Conservation (phyloP, 352 stramenopile species). For the Nothophytophthora sp. region DNA sequence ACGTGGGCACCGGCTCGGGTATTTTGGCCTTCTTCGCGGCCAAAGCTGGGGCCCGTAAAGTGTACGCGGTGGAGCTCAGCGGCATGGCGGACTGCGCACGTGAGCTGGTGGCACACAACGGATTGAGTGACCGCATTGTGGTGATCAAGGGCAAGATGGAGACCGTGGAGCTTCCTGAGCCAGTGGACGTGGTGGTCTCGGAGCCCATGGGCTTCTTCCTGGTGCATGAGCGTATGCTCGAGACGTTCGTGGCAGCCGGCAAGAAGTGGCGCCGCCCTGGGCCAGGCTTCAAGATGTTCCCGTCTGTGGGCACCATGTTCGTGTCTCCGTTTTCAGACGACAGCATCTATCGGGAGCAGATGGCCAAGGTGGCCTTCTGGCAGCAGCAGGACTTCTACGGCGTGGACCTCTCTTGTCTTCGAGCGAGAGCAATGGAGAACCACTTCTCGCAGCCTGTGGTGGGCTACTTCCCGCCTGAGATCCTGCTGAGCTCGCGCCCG, state of each 20-base stretch:
- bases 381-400: slow-evolving; percentile 97
- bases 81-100: slow-evolving; percentile 98
- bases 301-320: slow-evolving; percentile 97
- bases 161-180: slow-evolving; percentile 96
- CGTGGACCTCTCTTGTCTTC: slow-evolving; percentile 94
- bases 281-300: slow-evolving; percentile 94
- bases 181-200: slow-evolving; percentile 99
- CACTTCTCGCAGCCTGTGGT: slow-evolving; percentile 97
- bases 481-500: slow-evolving; percentile 61
- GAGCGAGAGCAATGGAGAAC: slow-evolving; percentile 94
- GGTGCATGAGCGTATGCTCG: slow-evolving; percentile 99
- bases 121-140: slow-evolving; percentile 95
- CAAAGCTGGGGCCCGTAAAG: slow-evolving; percentile 97
- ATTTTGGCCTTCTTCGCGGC: slow-evolving; percentile 99
- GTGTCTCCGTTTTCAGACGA: slow-evolving; percentile 96
- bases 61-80: slow-evolving; percentile 97
- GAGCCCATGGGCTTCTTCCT: slow-evolving; percentile 99
- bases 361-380: slow-evolving; percentile 94
- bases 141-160: slow-evolving; percentile 99
- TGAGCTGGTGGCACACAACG: slow-evolving; percentile 96
- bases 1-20: slow-evolving; percentile 98
- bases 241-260: slow-evolving; percentile 95
- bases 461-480: slow-evolving; percentile 89
- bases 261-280: slow-evolving; percentile 93
- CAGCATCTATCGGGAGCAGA: slow-evolving; percentile 92